Evolutionary conservation across 768 basidiomycete genomes (phyloP).

Genomic region (Russula earlei): DNA sequence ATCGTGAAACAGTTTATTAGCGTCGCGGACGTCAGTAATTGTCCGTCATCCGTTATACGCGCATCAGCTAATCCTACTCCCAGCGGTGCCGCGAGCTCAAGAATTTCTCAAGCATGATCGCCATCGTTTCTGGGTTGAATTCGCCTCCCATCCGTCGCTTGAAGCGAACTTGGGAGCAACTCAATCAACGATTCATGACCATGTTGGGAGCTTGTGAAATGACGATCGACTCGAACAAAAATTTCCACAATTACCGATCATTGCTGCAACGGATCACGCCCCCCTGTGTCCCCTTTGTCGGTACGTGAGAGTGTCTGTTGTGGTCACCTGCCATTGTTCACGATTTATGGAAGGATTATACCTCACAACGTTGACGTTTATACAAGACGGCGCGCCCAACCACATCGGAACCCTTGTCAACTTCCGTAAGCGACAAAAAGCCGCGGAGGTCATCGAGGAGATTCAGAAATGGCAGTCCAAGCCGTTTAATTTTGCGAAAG

Average conservation of each 20-base stretch:
- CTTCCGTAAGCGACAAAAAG: constrained; percentile 90
- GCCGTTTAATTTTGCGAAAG: constrained; percentile 74
- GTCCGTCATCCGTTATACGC: not conserved
- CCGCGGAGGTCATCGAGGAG: constrained; percentile 93
- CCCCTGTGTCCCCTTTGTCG: constrained; percentile 95
- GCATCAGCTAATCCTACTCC: not conserved
- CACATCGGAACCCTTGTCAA: constrained; percentile 78
- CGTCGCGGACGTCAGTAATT: constrained; percentile 72
- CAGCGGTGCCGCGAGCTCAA: constrained; percentile 84
- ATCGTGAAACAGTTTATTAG: constrained; percentile 86
- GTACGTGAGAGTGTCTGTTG: constrained; percentile 34
- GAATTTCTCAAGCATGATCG: constrained; percentile 97
- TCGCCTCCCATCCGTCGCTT: constrained; percentile 88
- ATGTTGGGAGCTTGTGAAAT: constrained; percentile 75
- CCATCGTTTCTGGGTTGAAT: constrained; percentile 89
- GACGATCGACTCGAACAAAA: constrained; percentile 88
- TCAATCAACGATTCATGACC: constrained; percentile 63
- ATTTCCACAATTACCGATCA: constrained; percentile 86
- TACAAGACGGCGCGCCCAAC: constrained; percentile 93
- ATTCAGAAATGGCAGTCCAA: constrained; percentile 94
- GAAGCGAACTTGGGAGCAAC: constrained; percentile 89
- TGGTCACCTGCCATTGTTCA: constrained; percentile 1
- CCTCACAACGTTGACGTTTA: constrained; percentile 93
- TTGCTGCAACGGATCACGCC: constrained; percentile 75
- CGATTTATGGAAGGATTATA: constrained; percentile 65